These are phyloP conservation scores for Ustilago hordei DNA, from an alignment of 1,284 basidiomycete species.

Conservation along the genomic window DNA sequence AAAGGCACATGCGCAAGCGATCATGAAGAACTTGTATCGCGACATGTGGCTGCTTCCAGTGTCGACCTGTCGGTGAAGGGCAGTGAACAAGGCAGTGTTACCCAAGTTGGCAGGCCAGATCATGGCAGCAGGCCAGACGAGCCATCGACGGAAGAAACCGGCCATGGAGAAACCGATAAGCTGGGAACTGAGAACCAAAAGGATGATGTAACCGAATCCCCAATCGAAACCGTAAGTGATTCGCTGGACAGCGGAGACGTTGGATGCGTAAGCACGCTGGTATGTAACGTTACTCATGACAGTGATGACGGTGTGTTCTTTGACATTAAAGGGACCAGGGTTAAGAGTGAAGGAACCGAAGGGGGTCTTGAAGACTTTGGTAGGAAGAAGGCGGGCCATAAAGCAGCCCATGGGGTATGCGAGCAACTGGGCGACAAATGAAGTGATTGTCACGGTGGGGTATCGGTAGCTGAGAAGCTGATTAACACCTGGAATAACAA, in stretches of 20 bases:
- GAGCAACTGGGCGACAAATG: slow-evolving; percentile 58
- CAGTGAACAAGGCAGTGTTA: slow-evolving; percentile 58
- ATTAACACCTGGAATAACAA: slow-evolving; percentile 63
- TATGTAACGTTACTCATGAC: slow-evolving; percentile 71
- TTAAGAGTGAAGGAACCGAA: slow-evolving; percentile 58
- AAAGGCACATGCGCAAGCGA: slow-evolving; percentile 47
- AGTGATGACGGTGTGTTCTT: slow-evolving; percentile 64
- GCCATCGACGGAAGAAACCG: slow-evolving; percentile 58
- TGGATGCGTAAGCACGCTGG: slow-evolving; percentile 68
- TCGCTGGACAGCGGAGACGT: slow-evolving; percentile 64
- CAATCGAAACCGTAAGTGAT: slow-evolving; percentile 50
- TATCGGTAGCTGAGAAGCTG: slow-evolving; percentile 63
- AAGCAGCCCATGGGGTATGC: slow-evolving; percentile 57
- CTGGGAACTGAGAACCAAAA: slow-evolving; percentile 71
- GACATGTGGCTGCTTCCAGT: slow-evolving; percentile 71
- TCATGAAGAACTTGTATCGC: slow-evolving; percentile 57
- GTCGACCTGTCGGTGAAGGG: slow-evolving; percentile 57
- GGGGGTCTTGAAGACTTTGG: slow-evolving; percentile 48
- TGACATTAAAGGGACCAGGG: slow-evolving; percentile 66
- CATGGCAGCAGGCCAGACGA: slow-evolving; percentile 66
- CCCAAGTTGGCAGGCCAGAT: slow-evolving; percentile 64
- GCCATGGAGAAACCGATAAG: slow-evolving; percentile 64
- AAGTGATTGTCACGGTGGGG: slow-evolving; percentile 58
- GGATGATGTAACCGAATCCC: slow-evolving; percentile 71
- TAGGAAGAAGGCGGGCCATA: slow-evolving; percentile 55